A percentile compares a stretch with the other conserved stretches of the same genome.
Conservation (phyloP, 352 stramenopile species). For the Phytophthora boehmeriae region DNA sequence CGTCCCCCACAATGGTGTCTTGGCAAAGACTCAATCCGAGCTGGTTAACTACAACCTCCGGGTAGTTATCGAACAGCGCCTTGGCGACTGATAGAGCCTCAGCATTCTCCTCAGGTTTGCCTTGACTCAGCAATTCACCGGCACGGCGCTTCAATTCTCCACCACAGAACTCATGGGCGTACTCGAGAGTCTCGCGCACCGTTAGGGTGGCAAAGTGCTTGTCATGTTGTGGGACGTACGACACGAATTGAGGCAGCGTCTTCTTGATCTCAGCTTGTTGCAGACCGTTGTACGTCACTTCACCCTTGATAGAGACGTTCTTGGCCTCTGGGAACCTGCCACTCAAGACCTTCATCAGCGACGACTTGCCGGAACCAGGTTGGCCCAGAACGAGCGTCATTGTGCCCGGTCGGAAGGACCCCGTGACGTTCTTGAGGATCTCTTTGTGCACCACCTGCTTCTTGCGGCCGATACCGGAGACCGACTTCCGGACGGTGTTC, state of each 20-base stretch:
- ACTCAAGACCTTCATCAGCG: constrained; percentile 42
- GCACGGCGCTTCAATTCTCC: constrained; percentile 37
- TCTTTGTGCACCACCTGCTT: constrained; percentile 30
- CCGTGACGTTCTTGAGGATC: constrained; percentile 38
- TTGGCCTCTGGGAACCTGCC: constrained; percentile 47
- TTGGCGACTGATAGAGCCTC: constrained; percentile 35
- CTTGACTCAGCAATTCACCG: constrained; percentile 38
- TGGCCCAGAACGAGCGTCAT: constrained; percentile 41
- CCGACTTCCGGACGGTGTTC: constrained; percentile 46
- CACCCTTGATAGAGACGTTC: constrained; percentile 41
- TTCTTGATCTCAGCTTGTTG: constrained; percentile 29
- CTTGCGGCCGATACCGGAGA: constrained; percentile 33
- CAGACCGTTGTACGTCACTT: constrained; percentile 60
- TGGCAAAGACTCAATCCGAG: constrained; percentile 61
- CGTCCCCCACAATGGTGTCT: constrained; percentile 69
- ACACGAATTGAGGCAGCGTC: constrained; percentile 51
- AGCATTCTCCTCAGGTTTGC: constrained; percentile 46
- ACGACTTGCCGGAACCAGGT: constrained; percentile 32
- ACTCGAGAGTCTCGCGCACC: constrained; percentile 64
- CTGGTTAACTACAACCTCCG: constrained; percentile 53
- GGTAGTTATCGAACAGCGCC: constrained; percentile 49
- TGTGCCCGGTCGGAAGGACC: constrained; percentile 38
- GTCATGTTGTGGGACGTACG: constrained; percentile 58
- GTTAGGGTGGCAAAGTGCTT: constrained; percentile 43
- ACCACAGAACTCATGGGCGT: constrained; percentile 60